Percentiles rank a stretch among this genome's conserved stretches.
Conservation (phyloP, 2,329 filamentous ascomycete species). For the Colletotrichum theobromicola region DNA sequence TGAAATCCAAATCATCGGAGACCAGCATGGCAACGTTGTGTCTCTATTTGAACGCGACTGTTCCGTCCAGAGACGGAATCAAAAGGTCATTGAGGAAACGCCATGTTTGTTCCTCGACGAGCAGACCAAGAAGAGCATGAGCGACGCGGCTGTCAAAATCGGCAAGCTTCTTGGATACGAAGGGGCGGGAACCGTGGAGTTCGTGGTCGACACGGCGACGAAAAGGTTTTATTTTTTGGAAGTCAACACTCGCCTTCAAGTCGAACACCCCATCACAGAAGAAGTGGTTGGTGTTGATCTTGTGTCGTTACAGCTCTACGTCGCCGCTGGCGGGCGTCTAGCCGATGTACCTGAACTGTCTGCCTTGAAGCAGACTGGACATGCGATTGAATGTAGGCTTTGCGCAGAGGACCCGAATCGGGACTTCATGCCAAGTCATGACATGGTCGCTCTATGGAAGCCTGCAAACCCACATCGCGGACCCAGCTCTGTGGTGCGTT, state of each 20-base stretch:
- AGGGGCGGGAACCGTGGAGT: slow-evolving; percentile 45
- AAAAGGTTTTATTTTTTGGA: slow-evolving; percentile 35
- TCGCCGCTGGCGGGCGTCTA: background rate
- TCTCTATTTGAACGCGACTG: slow-evolving; percentile 49
- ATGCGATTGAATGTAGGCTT: background rate
- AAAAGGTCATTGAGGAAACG: slow-evolving; percentile 48
- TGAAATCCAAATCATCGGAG: slow-evolving; percentile 50
- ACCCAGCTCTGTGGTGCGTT: background rate
- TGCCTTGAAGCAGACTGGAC: background rate
- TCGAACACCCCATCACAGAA: slow-evolving; percentile 68
- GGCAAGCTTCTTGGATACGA: slow-evolving; percentile 35
- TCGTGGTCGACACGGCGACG: slow-evolving; percentile 36
- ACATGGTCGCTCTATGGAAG: background rate
- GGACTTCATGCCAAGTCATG: background rate
- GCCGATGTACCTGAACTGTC: background rate
- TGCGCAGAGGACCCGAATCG: background rate
- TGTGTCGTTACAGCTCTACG: background rate
- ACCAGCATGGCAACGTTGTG: slow-evolving; percentile 38
- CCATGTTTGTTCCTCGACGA: slow-evolving; percentile 27
- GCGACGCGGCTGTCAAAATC: background rate
- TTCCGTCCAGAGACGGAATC: slow-evolving; percentile 48
- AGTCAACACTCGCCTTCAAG: slow-evolving; percentile 69
- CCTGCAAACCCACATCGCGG: background rate
- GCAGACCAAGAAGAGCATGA: slow-evolving; percentile 36
- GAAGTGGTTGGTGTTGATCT: background rate